Evolutionary conservation across 768 basidiomycete species (phyloP), one percentile per base, ranked within the genome.

Genomic region (Mycena filopes): DNA sequence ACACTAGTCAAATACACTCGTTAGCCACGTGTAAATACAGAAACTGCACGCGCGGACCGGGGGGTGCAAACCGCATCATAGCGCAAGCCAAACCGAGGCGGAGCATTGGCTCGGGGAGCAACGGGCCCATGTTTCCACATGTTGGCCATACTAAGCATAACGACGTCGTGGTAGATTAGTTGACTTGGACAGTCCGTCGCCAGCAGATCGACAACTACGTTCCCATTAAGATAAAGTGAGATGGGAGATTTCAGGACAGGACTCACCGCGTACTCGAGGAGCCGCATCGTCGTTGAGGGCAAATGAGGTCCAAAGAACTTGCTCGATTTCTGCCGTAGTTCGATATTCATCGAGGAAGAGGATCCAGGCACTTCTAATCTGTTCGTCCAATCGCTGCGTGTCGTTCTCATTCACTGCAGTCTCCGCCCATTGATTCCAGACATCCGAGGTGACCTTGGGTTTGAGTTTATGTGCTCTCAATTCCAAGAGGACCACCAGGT

Each of bases 251-350:
- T 16, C 13, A 47, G 9, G 47, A 38, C 31, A 21, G 20, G 62
- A 75, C 21, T 45, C 65, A 78, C 82, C 82, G 75, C 79, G 73
- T 33, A 75, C 54, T 29, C 57, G 28, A 23, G 54, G 55, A 5
- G 47, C 4, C 10, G 67, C 69, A 23, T 66, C 71, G 16, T 78
- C 73, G 48, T 78, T 73, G 28, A 78, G 59, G 4, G 77, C 77
- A 61, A 86, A 86, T 12, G 72, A 60, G 7, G 77, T 75, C 87
- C 87, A 89, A 28, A 89, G 71, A 16, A 83, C 76, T 6, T 78
- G 77, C 53, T 86, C 79, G 20, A 89, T 76, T 56, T 87, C 83
- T 25, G 69, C 71, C 11, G 77, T 65, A 25, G 73, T 77, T 20
- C 81, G 80, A 55, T 80, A 78, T 21, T 77, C 79, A 18, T 73